A percentile compares a stretch with the other conserved stretches of the same genome.
These are phyloP conservation scores for Verticillium isaacii DNA, from an alignment of 2,329 filamentous ascomycete genomes.

Conservation along the genomic window DNA sequence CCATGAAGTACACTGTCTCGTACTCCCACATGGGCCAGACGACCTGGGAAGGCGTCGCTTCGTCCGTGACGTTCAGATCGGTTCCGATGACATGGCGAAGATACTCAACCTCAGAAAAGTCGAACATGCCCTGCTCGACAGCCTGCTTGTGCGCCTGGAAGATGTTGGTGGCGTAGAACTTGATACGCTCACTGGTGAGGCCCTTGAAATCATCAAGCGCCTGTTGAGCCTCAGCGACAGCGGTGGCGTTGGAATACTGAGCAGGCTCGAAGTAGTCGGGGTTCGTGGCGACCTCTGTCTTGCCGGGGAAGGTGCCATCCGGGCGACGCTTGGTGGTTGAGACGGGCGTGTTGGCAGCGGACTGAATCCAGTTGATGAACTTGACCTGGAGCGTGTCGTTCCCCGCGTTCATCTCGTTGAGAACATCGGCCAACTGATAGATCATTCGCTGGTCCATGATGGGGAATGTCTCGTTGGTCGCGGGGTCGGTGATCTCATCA, in stretches of 20 bases:
- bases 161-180: constrained; percentile 18
- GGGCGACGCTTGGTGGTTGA: constrained; percentile 17
- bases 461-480: constrained; percentile 33
- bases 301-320: constrained; percentile 19
- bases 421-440: constrained; percentile 33
- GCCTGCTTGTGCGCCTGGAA: constrained; percentile 24
- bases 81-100: constrained; percentile 27
- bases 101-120: constrained; percentile 23
- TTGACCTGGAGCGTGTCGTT: constrained; percentile 26
- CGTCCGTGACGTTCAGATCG: constrained; percentile 30
- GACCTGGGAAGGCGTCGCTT: constrained; percentile 18
- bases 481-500: constrained; percentile 30
- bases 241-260: constrained; percentile 19
- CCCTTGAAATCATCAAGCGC: constrained; percentile 21
- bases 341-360: constrained; percentile 25
- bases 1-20: constrained; percentile 19
- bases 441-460: constrained; percentile 37
- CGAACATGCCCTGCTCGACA: constrained; percentile 20
- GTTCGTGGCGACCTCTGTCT: constrained; percentile 17
- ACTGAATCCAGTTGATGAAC: constrained; percentile 37
- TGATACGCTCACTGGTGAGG: constrained; percentile 14
- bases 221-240: constrained; percentile 14
- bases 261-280: constrained; percentile 6
- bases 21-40: constrained; percentile 25
- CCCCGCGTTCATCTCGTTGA: constrained; percentile 32